These are phyloP conservation scores for Mucor sp. DNA, from an alignment of 371 early-diverging fungal genomes.

Conservation along the genomic window DNA sequence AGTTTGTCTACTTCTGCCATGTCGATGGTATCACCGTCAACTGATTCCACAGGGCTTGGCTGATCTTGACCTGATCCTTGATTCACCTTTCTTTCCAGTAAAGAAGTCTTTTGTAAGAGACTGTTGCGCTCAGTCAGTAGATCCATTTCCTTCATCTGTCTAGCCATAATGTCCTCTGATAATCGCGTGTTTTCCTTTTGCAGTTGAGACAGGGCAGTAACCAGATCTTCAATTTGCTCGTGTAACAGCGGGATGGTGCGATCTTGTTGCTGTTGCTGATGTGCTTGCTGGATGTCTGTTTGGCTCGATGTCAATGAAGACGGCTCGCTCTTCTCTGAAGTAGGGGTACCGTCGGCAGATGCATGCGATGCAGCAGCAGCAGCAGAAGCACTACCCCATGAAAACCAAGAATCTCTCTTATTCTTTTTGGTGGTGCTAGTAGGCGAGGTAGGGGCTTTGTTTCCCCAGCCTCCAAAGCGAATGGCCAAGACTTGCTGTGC, in stretches of 20 bases:
- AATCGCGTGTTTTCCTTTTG: constrained; percentile 57
- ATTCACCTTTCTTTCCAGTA: constrained; percentile 21
- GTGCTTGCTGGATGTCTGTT: neutral
- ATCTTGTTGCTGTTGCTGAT: constrained; percentile 10
- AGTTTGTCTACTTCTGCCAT: constrained; percentile 9
- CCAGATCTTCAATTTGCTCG: constrained; percentile 65
- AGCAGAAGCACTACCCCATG: constrained; percentile 15
- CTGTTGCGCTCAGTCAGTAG: constrained; percentile 24
- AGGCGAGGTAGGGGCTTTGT: constrained; percentile 8
- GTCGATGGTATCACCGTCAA: constrained; percentile 11
- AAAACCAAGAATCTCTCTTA: constrained; percentile 39
- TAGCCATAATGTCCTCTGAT: constrained; percentile 47
- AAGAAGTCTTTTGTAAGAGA: constrained; percentile 21
- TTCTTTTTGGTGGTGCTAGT: neutral
- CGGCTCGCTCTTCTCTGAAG: neutral
- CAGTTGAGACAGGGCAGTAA: constrained; percentile 53
- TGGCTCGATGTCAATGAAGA: constrained; percentile 3
- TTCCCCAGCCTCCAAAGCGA: constrained; percentile 34
- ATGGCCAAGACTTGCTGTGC: constrained; percentile 55
- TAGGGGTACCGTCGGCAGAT: neutral
- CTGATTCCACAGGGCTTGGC: constrained; percentile 22
- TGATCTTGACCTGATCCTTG: constrained; percentile 3
- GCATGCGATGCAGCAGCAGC: neutral
- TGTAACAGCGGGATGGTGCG: constrained; percentile 37
- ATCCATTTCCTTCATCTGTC: constrained; percentile 60